A percentile compares a stretch with the other conserved stretches of the same genome.
phyloP scores from a whole-genome alignment of 169 alveolate species.

The Plasmodium gaboni region DNA sequence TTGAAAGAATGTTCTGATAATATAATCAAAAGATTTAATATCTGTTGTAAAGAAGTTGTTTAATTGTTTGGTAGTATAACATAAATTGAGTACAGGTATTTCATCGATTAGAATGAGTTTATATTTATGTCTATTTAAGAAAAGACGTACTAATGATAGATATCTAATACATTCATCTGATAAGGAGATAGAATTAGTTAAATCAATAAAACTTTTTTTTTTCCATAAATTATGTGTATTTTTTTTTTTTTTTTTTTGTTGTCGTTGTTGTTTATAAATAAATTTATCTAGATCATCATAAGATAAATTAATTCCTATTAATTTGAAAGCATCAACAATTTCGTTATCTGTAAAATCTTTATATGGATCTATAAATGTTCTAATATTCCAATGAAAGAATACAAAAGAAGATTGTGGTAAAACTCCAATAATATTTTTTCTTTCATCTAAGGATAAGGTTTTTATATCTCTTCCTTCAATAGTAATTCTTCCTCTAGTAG shows the following conservation, averaged over 20 bases:
- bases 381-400: conserved; percentile 78
- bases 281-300: conserved; percentile 45
- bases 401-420: conserved; percentile 82
- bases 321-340: conserved; percentile 74
- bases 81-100: conserved; percentile 79
- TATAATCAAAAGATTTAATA: conserved; percentile 46
- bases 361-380: conserved; percentile 80
- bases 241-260: conserved; percentile 6
- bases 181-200: conserved; percentile 30
- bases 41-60: conserved; percentile 35
- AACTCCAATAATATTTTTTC: conserved; percentile 77
- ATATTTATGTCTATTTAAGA: conserved; percentile 81
- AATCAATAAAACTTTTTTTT: background rate
- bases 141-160: conserved; percentile 82
- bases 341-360: conserved; percentile 73
- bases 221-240: background rate
- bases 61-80: background rate
- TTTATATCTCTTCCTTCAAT: conserved; percentile 76
- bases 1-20: conserved; percentile 75
- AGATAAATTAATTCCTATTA: conserved; percentile 46
- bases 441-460: conserved; percentile 23
- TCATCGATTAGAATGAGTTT: conserved; percentile 87
- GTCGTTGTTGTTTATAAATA: conserved; percentile 25
- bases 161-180: conserved; percentile 83
- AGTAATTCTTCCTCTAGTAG: conserved; percentile 77